A percentile compares a stretch with the other conserved stretches of the same genome.
These are phyloP conservation scores for Phanerochaete sordida DNA, from an alignment of 768 basidiomycete genomes.

Conservation along the genomic window DNA sequence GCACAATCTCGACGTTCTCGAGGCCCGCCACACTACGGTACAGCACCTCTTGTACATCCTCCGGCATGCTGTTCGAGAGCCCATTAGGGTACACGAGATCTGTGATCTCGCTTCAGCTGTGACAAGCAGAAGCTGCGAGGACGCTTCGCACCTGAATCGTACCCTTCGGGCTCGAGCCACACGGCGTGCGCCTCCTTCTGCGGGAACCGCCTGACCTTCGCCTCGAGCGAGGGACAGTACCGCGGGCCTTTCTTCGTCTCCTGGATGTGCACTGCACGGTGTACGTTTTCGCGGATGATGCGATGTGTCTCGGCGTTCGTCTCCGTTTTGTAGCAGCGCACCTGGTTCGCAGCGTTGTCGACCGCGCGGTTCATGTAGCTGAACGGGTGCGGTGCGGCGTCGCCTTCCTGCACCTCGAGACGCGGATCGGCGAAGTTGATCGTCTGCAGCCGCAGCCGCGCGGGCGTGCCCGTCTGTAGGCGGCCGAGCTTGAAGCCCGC, in stretches of 20 bases:
- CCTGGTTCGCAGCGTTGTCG: slow-evolving; percentile 72
- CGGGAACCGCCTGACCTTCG: slow-evolving; percentile 79
- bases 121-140: background rate
- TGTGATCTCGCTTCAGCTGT: slow-evolving; percentile 23
- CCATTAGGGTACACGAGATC: slow-evolving; percentile 91
- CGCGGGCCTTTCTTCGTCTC: slow-evolving; percentile 90
- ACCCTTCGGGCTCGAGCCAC: slow-evolving; percentile 93
- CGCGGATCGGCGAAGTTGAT: slow-evolving; percentile 56
- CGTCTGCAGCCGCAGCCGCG: slow-evolving; percentile 64
- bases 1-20: slow-evolving; percentile 78
- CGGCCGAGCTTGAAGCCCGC: slow-evolving; percentile 84
- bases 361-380: slow-evolving; percentile 69
- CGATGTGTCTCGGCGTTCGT: slow-evolving; percentile 75
- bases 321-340: slow-evolving; percentile 66
- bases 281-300: slow-evolving; percentile 72
- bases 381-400: slow-evolving; percentile 64
- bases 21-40: slow-evolving; percentile 83
- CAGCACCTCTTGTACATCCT: slow-evolving; percentile 80
- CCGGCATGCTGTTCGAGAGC: slow-evolving; percentile 82
- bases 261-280: slow-evolving; percentile 79
- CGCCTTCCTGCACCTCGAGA: slow-evolving; percentile 64
- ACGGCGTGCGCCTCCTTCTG: slow-evolving; percentile 68
- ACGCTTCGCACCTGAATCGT: slow-evolving; percentile 62
- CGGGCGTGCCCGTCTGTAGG: slow-evolving; percentile 85
- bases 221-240: slow-evolving; percentile 89